Evolutionary conservation across 257 asterid genomes (phyloP).

Genomic region (Jaltomata sinuosa): DNA sequence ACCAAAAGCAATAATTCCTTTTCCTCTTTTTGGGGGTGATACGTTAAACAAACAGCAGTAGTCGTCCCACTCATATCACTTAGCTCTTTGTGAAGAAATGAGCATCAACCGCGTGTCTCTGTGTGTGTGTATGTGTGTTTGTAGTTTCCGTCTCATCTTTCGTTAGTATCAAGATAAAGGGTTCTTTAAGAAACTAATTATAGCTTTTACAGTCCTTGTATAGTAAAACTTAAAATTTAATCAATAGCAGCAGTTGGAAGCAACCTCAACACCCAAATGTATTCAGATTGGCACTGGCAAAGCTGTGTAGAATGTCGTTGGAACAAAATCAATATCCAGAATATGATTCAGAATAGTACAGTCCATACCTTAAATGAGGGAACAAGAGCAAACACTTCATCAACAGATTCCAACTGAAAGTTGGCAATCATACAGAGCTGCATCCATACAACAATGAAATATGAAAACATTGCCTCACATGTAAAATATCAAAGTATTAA

Average conservation of each 20-base stretch:
- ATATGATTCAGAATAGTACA: background rate
- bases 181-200: background rate
- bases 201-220: background rate
- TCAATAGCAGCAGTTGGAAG: background rate
- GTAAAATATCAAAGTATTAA: slow-evolving; percentile 3
- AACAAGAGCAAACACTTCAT: slow-evolving; percentile 79
- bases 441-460: slow-evolving; percentile 2
- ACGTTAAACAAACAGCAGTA: background rate
- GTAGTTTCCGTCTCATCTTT: background rate
- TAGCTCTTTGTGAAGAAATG: background rate
- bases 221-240: slow-evolving; percentile 1
- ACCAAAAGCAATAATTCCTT: background rate
- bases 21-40: background rate
- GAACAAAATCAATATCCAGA: background rate
- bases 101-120: background rate
- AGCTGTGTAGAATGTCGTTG: background rate
- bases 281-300: background rate
- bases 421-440: slow-evolving; percentile 86
- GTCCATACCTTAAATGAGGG: slow-evolving; percentile 69
- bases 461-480: slow-evolving; percentile 1
- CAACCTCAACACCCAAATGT: background rate
- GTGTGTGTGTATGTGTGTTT: background rate
- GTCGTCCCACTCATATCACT: background rate
- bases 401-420: slow-evolving; percentile 58
- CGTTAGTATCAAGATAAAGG: background rate